Evolutionary conservation across 768 basidiomycete species (phyloP).

Genomic region (Gymnopilus junonius): DNA sequence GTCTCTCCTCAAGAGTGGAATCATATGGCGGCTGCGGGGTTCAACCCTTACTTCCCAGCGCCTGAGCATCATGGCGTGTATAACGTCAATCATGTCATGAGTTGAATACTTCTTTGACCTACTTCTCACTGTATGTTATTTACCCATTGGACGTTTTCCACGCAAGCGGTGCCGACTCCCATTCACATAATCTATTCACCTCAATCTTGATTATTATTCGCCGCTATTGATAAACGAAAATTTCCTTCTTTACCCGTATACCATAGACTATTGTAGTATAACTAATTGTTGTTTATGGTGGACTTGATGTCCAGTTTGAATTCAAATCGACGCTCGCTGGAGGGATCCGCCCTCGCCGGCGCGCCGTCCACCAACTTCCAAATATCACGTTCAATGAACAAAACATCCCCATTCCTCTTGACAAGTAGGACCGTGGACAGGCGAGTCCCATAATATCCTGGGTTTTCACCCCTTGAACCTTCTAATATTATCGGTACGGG

Average conservation of each 20-base stretch:
- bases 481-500: conserved; percentile 49
- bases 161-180: conserved; percentile 10
- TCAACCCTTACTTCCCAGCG: conserved; percentile 74
- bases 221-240: conserved; percentile 2
- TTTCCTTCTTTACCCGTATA: conserved; percentile 1
- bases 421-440: conserved; percentile 75
- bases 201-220: conserved; percentile 15
- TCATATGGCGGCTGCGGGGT: conserved; percentile 55
- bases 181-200: not conserved
- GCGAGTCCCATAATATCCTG: conserved; percentile 65
- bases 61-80: conserved; percentile 61
- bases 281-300: conserved; percentile 14
- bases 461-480: conserved; percentile 18
- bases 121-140: conserved; percentile 20
- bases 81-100: conserved; percentile 52
- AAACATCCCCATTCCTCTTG: conserved; percentile 56
- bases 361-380: conserved; percentile 55
- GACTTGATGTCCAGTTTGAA: conserved; percentile 42
- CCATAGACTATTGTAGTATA: conserved; percentile 19
- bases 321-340: conserved; percentile 54
- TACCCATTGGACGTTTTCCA: conserved; percentile 10
- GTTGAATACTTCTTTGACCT: conserved; percentile 36
- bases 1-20: conserved; percentile 69
- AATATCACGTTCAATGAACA: conserved; percentile 75
- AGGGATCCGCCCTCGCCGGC: conserved; percentile 41